Conservation (phyloP, 2,329 filamentous ascomycete species). For the Scleromitrula shiraiana region DNA sequence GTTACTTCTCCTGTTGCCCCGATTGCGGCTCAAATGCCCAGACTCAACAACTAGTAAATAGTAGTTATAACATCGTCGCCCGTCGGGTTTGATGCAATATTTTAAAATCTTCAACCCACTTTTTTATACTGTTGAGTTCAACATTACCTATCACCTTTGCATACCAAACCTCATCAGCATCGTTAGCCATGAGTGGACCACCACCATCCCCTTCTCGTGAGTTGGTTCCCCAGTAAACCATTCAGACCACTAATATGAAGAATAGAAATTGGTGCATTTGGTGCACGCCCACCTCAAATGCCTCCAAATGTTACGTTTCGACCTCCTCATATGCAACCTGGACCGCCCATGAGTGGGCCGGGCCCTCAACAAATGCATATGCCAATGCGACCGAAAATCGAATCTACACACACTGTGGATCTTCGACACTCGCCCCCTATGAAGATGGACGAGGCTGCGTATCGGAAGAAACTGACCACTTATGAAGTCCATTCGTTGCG, state of each 20-base stretch:
- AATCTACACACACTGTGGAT: constrained; percentile 2
- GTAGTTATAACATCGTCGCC: constrained; percentile 2
- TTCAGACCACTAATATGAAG: too few relatives aligned
- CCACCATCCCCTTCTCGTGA: neutral
- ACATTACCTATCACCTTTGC: too few relatives aligned
- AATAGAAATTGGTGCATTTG: neutral
- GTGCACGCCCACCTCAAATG: neutral
- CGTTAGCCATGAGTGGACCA: too few relatives aligned
- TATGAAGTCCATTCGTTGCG: constrained; percentile 22
- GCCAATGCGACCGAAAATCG: constrained; percentile 1
- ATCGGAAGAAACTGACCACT: constrained; percentile 5
- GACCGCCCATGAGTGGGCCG: neutral
- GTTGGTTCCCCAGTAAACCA: too few relatives aligned
- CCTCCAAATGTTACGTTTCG: too few relatives aligned
- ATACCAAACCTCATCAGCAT: too few relatives aligned
- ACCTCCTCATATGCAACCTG: neutral
- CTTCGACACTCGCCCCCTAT: neutral
- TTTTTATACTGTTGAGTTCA: too few relatives aligned
- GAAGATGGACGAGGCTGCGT: constrained; percentile 3
- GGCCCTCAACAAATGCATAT: constrained; percentile 5
- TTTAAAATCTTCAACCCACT: too few relatives aligned
- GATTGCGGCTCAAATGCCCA: neutral
- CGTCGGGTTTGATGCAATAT: too few relatives aligned
- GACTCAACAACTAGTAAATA: too few relatives aligned
- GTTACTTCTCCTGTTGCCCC: neutral